phyloP scores from a whole-genome alignment of 2,329 filamentous ascomycete species.

The Exophiala sp. region DNA sequence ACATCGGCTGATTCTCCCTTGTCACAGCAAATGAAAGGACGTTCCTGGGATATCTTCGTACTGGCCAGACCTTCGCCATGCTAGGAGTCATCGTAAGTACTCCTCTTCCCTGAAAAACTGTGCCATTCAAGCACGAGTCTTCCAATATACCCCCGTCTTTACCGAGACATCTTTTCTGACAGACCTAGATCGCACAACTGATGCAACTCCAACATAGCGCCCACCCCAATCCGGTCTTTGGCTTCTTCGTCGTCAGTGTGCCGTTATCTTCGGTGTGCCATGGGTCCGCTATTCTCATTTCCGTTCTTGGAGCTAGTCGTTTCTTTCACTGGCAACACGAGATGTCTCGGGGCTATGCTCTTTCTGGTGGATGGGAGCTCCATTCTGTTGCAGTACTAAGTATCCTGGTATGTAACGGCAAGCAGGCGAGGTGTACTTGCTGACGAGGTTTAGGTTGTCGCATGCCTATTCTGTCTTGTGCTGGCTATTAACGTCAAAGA shows the following conservation, averaged over 20 bases:
- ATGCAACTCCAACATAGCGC: conserved; percentile 20
- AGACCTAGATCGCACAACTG: conserved; percentile 11
- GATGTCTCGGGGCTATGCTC: conserved; percentile 34
- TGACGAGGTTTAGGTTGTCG: conserved; percentile 16
- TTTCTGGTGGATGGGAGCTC: conserved; percentile 26
- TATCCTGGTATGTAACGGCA: conserved; percentile 15
- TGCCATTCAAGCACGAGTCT: no score
- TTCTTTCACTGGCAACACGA: conserved; percentile 57
- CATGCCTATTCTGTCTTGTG: conserved; percentile 19
- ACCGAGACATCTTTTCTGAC: no score
- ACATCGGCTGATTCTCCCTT: not conserved
- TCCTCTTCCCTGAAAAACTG: no score
- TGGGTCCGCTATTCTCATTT: conserved; percentile 43
- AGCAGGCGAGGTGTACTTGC: not conserved
- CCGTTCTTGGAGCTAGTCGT: conserved; percentile 49
- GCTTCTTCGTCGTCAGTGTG: conserved; percentile 26
- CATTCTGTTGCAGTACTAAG: conserved; percentile 16
- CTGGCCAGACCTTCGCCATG: conserved; percentile 25
- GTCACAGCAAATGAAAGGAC: conserved; percentile 26
- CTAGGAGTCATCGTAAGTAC: conserved; percentile 18
- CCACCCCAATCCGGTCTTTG: conserved; percentile 18
- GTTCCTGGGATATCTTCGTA: conserved; percentile 25
- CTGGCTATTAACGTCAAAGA: conserved; percentile 17
- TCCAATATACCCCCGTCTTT: no score
- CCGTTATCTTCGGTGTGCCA: conserved; percentile 44